Evolutionary conservation across 192 early-diverging fungal genomes (phyloP), one percentile per base, ranked within the genome.

Genomic region (Lunasporangiospora selenospora): DNA sequence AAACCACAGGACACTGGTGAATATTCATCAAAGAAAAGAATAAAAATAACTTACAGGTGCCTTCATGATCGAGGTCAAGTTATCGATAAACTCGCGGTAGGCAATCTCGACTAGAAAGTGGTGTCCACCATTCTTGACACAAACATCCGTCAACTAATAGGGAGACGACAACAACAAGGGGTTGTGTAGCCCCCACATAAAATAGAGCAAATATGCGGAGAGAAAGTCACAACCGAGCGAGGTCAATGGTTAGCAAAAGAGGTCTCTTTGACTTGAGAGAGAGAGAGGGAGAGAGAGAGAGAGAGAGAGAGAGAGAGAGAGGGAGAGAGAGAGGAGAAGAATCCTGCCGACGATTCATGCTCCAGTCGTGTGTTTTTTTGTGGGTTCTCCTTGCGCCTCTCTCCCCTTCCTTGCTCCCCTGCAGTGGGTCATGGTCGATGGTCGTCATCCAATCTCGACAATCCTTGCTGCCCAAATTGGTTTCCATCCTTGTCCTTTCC

Each of bases 81-180:
- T 86, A 69, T 98, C 95, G 33, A 94, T 85, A 75, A 99, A 98
- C 42, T 98, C 96, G 36, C 91, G 81, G 8, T 87, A 84, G 9
- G 95, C 90, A 37, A 98, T 80, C 69, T 98, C 93, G 13, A 87
- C 81, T 39, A 97, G 75, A 69, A 99, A 94, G 36, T 90, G 85
- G 26, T 80, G 69, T 3, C 97, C 97, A 29, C 90, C 90, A 76
- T 99, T 99, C 77, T 99, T 99, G 21, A 98, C 92, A 64, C 93
- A 96, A 31, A 90, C 90, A 71, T 99, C 97, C 2, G 88, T 81
- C 38, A 98, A 77, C 88, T 94, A 65, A 6, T 30, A 33, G n/a
- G n/a, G n/a, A n/a, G n/a, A n/a, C n/a, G n/a, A n/a, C n/a, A n/a
- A n/a, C n/a, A 23, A 45, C 23, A 13, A 48, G 31, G 6, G 18